Evolutionary conservation across 1,139 yeast genomes (phyloP).

Genomic region (Candida pseudoviswanathii): DNA sequence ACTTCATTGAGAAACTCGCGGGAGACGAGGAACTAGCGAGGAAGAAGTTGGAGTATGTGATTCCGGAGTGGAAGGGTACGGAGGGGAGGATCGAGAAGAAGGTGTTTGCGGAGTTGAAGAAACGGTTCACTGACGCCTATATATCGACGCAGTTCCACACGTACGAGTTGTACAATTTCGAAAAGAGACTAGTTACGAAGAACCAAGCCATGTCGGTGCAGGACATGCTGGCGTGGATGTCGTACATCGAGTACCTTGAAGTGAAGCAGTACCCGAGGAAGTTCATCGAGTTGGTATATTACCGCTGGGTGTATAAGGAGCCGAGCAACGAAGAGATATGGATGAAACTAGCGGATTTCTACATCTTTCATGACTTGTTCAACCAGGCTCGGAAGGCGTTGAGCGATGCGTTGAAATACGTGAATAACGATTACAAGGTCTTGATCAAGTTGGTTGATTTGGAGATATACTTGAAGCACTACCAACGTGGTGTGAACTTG

Average conservation of each 20-base stretch:
- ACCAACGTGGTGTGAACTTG: slow-evolving; percentile 39
- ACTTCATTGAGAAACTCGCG: slow-evolving; percentile 37
- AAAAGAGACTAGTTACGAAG: slow-evolving; percentile 54
- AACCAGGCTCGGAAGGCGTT: slow-evolving; percentile 41
- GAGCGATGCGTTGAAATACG: slow-evolving; percentile 30
- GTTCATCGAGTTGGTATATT: slow-evolving; percentile 48
- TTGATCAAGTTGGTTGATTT: slow-evolving; percentile 44
- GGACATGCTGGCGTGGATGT: slow-evolving; percentile 60
- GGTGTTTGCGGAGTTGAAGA: slow-evolving; percentile 38
- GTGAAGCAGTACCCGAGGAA: slow-evolving; percentile 28
- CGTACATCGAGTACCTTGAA: slow-evolving; percentile 61
- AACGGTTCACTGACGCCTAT: slow-evolving; percentile 53
- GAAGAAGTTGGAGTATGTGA: slow-evolving; percentile 19
- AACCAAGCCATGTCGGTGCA: slow-evolving; percentile 48
- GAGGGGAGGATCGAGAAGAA: slow-evolving; percentile 20
- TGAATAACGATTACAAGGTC: slow-evolving; percentile 25
- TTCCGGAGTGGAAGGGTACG: slow-evolving; percentile 21
- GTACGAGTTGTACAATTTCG: slow-evolving; percentile 65
- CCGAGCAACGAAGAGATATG: slow-evolving; percentile 60
- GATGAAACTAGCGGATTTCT: slow-evolving; percentile 59
- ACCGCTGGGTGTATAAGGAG: slow-evolving; percentile 56
- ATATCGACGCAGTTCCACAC: slow-evolving; percentile 63
- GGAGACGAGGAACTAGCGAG: slow-evolving; percentile 26
- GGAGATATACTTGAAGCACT: slow-evolving; percentile 33
- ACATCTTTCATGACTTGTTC: slow-evolving; percentile 29